Conservation (phyloP, 306 rosid genomes). For the Urtica urens region DNA sequence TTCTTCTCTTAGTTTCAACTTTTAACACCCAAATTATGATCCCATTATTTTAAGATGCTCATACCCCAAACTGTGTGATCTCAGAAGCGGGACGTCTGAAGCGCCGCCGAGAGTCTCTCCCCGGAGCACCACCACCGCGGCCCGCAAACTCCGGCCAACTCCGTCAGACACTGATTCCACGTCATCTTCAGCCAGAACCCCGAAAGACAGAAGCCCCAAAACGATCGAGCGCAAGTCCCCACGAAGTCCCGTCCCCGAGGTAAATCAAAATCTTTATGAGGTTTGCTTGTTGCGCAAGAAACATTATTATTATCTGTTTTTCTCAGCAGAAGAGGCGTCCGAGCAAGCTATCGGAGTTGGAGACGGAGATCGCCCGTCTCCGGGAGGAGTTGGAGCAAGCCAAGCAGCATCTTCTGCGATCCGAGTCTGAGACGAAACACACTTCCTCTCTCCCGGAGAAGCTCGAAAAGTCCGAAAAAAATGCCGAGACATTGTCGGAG, state of each 20-base stretch:
- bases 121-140: too few species aligned
- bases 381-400: slow-evolving; percentile 60
- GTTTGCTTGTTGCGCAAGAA: background rate
- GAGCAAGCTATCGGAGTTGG: slow-evolving; percentile 72
- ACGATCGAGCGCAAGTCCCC: slow-evolving; percentile 67
- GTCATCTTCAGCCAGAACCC: slow-evolving; percentile 32
- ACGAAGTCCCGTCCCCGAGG: slow-evolving; percentile 77
- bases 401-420: slow-evolving; percentile 40
- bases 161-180: slow-evolving; percentile 41
- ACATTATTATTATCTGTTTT: background rate
- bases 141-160: slow-evolving; percentile 56
- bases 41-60: too few species aligned
- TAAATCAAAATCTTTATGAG: slow-evolving; percentile 13
- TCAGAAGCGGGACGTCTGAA: slow-evolving; percentile 68
- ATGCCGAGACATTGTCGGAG: slow-evolving; percentile 37
- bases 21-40: too few species aligned
- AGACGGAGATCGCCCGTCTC: slow-evolving; percentile 69
- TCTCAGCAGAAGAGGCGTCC: slow-evolving; percentile 62
- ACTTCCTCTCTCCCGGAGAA: slow-evolving; percentile 66
- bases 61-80: slow-evolving; percentile 10
- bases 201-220: slow-evolving; percentile 85
- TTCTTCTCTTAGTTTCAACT: too few species aligned
- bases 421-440: slow-evolving; percentile 62
- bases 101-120: slow-evolving; percentile 69
- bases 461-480: slow-evolving; percentile 51